Conservation (phyloP, 73 alveolate genomes). For the Diophrys sp. region DNA sequence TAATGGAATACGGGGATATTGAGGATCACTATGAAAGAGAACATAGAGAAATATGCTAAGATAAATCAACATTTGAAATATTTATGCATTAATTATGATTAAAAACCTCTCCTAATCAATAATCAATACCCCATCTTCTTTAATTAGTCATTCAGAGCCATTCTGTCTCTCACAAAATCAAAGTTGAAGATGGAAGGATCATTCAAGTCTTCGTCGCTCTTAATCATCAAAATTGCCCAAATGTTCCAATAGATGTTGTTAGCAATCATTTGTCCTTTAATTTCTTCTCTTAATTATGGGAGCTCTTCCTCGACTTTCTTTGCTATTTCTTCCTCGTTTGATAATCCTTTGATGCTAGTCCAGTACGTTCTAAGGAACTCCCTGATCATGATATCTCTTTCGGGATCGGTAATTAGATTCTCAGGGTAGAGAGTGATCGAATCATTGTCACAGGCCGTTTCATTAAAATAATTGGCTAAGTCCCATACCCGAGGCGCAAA, state of each 20-base stretch:
- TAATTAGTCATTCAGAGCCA: conserved; percentile 11
- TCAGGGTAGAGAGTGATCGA: conserved; percentile 18
- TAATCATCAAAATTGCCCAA: conserved; percentile 30
- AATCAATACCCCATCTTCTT: background rate
- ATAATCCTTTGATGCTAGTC: background rate
- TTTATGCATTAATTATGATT: no score
- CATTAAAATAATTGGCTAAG: conserved; percentile 70
- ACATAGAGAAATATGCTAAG: no score
- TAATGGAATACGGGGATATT: no score
- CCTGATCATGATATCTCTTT: background rate
- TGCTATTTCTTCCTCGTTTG: background rate
- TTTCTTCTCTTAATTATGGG: conserved; percentile 13
- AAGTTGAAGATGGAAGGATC: conserved; percentile 22
- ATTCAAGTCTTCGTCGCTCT: conserved; percentile 22
- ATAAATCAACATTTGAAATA: no score
- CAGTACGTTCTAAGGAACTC: background rate
- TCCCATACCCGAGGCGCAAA: conserved; percentile 68
- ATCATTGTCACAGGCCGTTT: conserved; percentile 46
- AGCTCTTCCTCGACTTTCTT: conserved; percentile 15
- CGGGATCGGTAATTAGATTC: conserved; percentile 8
- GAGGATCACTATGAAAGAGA: no score
- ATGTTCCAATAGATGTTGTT: conserved; percentile 36
- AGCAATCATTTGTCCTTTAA: conserved; percentile 16
- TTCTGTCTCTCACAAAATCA: conserved; percentile 22
- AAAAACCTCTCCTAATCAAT: no score